Evolutionary conservation across 208 protist species (phyloP), one percentile per base, ranked within the genome.

Genomic region (Leishmania braziliensis): DNA sequence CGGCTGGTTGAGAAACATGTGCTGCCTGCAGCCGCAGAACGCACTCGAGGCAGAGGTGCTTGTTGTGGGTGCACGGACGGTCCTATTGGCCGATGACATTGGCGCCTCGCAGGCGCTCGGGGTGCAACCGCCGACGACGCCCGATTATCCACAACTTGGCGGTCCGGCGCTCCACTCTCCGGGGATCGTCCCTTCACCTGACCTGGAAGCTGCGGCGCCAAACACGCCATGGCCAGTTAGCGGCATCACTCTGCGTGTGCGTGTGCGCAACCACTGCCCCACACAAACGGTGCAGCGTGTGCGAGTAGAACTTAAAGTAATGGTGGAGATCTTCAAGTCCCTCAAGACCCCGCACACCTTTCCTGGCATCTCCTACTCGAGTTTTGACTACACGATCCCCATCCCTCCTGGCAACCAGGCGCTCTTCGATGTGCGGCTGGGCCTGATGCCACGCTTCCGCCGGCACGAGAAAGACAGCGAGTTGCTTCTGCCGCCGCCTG

Each of bases 21-120:
- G 88, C 83, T 91, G 90, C 73, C 76, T 93, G 39, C 75, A 84
- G 66, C n/a, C 56, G 26, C 23, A 75, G 50, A 87, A 86, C 46
- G 79, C 79, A 20, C 83, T 93, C 36, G 90, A 93, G 76, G 90
- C 89, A 29, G 90, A 93, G 86, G 88, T 93, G 68, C 80, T 88
- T 58, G 77, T 93, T 50, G 82, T 85, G 46, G 80, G 90, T 65
- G 85, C 90, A 18, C 83, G 88, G 50, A 88, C 86, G 29, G 74
- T 91, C 14, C 63, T 93, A 4, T 63, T 91, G 33, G 73, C 78
- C 39, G 86, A 91, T 68, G 79, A 83, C 51, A 14, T 84, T 29
- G 82, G 80, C 39, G 78, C 77, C n/a, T 82, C 73, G 33, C 77
- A 78, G 36, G 86, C 81, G 9, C 78, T 87, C 62, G 82, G 86